phyloP scores from a whole-genome alignment of 2,329 filamentous ascomycete genomes.

The Helotiales sp. region DNA sequence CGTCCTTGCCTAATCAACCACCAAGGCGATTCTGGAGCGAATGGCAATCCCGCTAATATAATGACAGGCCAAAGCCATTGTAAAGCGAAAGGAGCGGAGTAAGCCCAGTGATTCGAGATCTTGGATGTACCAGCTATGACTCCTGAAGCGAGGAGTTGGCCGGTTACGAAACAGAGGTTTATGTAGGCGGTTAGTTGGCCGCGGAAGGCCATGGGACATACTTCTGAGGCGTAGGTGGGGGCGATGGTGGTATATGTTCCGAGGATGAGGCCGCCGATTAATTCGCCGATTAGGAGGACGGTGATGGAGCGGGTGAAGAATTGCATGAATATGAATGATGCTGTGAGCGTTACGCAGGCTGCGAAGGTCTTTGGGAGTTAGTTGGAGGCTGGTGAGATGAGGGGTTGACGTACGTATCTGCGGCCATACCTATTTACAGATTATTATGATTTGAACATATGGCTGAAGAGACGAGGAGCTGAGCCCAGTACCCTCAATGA shows the following conservation, averaged over 20 bases:
- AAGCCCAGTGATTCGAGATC: slow-evolving; percentile 28
- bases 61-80: slow-evolving; percentile 55
- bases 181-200: slow-evolving; percentile 52
- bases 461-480: no score
- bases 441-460: no score
- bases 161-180: slow-evolving; percentile 52
- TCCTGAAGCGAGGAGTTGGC: slow-evolving; percentile 48
- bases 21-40: slow-evolving; percentile 51
- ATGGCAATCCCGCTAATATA: slow-evolving; percentile 45
- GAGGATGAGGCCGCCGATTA: slow-evolving; percentile 45
- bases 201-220: slow-evolving; percentile 52
- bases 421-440: no score
- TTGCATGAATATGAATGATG: slow-evolving; percentile 22
- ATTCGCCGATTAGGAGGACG: slow-evolving; percentile 19
- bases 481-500: no score
- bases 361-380: slow-evolving; percentile 16
- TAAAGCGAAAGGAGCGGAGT: slow-evolving; percentile 37
- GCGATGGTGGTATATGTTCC: slow-evolving; percentile 48
- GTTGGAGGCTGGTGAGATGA: background rate
- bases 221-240: slow-evolving; percentile 43
- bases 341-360: slow-evolving; percentile 14
- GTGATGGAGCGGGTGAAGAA: slow-evolving; percentile 22
- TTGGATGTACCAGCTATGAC: slow-evolving; percentile 39
- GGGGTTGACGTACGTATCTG: slow-evolving; percentile 9
- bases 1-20: slow-evolving; percentile 47